Percentiles rank a stretch among this genome's conserved stretches.
These are phyloP conservation scores for Mortierella sp. DNA, from an alignment of 371 early-diverging fungal species.

Conservation along the genomic window DNA sequence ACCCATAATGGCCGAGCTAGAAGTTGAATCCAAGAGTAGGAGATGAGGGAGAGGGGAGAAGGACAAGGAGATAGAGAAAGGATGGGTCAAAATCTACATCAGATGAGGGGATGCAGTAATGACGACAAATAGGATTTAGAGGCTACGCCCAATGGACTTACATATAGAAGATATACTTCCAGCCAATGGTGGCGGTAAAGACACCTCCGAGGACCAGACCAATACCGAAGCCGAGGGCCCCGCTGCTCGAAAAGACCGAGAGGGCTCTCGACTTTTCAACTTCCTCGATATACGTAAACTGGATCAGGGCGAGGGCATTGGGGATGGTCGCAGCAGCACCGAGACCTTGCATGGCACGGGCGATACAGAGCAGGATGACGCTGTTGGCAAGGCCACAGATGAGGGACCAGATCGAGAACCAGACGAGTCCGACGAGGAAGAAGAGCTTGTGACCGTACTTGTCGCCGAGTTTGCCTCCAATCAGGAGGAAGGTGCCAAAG, in stretches of 20 bases:
- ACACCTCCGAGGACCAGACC: slow-evolving; percentile 63
- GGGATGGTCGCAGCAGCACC: slow-evolving; percentile 65
- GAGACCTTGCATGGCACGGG: slow-evolving; percentile 62
- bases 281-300: slow-evolving; percentile 57
- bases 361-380: slow-evolving; percentile 57
- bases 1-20: slow-evolving; percentile 60
- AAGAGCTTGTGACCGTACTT: slow-evolving; percentile 59
- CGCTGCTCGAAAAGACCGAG: slow-evolving; percentile 60
- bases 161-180: slow-evolving; percentile 64
- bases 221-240: slow-evolving; percentile 60
- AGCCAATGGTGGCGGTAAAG: slow-evolving; percentile 60
- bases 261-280: slow-evolving; percentile 59
- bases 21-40: too few relatives aligned
- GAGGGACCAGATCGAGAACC: slow-evolving; percentile 58
- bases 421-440: slow-evolving; percentile 56
- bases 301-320: slow-evolving; percentile 62
- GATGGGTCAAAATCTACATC: not conserved
- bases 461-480: slow-evolving; percentile 64
- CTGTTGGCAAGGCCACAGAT: slow-evolving; percentile 54
- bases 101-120: not conserved
- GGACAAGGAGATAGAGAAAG: too few relatives aligned
- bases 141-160: slow-evolving; percentile 10
- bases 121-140: not conserved
- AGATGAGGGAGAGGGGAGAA: too few relatives aligned
- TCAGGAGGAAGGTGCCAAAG: slow-evolving; percentile 62